phyloP scores from a whole-genome alignment of 2,329 filamentous ascomycete species.

The Chaetomiaceae sp. region DNA sequence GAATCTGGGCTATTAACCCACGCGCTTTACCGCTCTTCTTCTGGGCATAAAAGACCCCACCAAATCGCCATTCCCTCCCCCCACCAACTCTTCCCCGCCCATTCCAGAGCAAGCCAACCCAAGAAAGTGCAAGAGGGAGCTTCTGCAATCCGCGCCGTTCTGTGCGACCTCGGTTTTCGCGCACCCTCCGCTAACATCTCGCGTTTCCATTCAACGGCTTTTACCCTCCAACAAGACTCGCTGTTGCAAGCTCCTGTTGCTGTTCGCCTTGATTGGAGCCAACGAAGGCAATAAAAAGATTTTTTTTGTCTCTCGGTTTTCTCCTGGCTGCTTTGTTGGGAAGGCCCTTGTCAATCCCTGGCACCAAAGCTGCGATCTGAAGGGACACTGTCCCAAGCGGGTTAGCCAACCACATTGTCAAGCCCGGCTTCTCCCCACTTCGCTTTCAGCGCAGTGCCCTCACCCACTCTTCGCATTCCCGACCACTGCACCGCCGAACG shows the following conservation, averaged over 20 bases:
- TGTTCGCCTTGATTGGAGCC: neutral
- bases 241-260: neutral
- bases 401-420: conserved; percentile 16
- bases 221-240: neutral
- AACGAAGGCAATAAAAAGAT: neutral
- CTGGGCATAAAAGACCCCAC: conserved; percentile 1
- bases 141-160: neutral
- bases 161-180: neutral
- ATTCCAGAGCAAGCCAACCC: neutral
- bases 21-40: conserved; percentile 17
- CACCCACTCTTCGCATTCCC: neutral
- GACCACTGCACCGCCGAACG: neutral
- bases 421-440: conserved; percentile 14
- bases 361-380: conserved; percentile 7
- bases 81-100: neutral
- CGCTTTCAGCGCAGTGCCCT: conserved; percentile 8
- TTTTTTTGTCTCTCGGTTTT: neutral
- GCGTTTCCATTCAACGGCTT: neutral
- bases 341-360: conserved; percentile 6
- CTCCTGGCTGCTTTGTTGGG: conserved; percentile 8
- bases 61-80: neutral
- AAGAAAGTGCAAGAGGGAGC: no score
- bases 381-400: conserved; percentile 14
- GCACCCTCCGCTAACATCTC: neutral
- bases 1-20: neutral